Percentiles rank a stretch among this genome's conserved stretches.
Conservation (phyloP, 2,329 filamentous ascomycete species). For the Colletotrichum abscissum region DNA sequence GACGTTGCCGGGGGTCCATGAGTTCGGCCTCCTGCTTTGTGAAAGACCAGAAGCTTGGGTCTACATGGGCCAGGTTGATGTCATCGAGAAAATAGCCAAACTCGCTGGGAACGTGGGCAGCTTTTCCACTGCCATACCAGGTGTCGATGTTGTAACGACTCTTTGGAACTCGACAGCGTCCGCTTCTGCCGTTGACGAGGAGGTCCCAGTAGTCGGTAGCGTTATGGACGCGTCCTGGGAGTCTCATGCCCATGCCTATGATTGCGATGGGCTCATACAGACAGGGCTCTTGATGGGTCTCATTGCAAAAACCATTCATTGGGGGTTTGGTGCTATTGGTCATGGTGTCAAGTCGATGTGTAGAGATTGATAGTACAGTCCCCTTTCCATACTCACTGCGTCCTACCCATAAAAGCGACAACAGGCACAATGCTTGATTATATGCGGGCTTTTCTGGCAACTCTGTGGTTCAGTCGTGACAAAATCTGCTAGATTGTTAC, state of each 20-base stretch:
- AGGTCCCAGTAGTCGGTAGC: slow-evolving; percentile 45
- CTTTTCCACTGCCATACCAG: slow-evolving; percentile 37
- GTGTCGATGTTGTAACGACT: slow-evolving; percentile 42
- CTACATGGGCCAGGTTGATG: slow-evolving; percentile 41
- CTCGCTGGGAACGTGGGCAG: slow-evolving; percentile 31
- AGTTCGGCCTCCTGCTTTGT: slow-evolving; percentile 40
- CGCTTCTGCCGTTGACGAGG: slow-evolving; percentile 42
- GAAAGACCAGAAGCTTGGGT: slow-evolving; percentile 47
- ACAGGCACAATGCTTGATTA: neutral
- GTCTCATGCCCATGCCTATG: slow-evolving; percentile 45
- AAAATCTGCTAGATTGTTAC: neutral
- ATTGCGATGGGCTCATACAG: slow-evolving; percentile 43
- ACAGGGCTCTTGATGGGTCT: neutral
- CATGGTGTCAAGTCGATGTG: neutral
- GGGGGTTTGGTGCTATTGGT: neutral
- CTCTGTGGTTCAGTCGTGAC: neutral
- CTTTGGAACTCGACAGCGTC: slow-evolving; percentile 40
- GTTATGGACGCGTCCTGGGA: slow-evolving; percentile 44
- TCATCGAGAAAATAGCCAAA: slow-evolving; percentile 44
- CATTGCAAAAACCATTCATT: neutral
- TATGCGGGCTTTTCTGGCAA: neutral
- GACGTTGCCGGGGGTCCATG: slow-evolving; percentile 34
- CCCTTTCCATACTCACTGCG: neutral
- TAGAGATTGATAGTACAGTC: too few species aligned
- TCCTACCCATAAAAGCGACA: neutral